Evolutionary conservation across 371 early-diverging fungal genomes (phyloP), one percentile per base, ranked within the genome.

Genomic region (Blakeslea trispora): DNA sequence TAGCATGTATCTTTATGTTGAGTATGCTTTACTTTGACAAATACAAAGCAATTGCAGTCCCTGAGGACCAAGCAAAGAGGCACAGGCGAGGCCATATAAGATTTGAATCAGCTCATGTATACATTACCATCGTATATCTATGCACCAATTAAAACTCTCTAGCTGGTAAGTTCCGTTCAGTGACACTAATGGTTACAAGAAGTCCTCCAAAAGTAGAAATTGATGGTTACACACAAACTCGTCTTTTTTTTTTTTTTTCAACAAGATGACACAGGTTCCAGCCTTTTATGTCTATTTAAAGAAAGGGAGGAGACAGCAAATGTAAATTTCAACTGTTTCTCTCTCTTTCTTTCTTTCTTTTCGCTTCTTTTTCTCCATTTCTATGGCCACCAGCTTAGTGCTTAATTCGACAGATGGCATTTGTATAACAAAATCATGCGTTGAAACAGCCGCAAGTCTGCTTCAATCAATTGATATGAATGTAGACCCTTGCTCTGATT

Each of bases 401-500:
- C 17, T 41, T 9, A 45, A 55, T 31, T 15, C 51, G 13, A 28
- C 31, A 11, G 23, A 41, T 19, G 52, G 50, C 5, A 39, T 72
- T 9, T 81, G 81, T 55, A 59, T 68, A 14, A 60, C 78, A 15
- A 61, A 65, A 3, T 68, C 69, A 11, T 83, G 83, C 50, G 61
- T 81, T 9, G 47, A 63, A 6, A 68, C 76, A 1, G 75, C 83
- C 0, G 63, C 78, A 1, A 59, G 68, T 18, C 63, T 83, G 28
- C 19, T 67, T 7, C 40, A 53, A 1, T 63, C 63, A 3, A 47
- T 67, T 10, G 51, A 67, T 24, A 55, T 67, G 56, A 63, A 63
- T n/a, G 44, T 67, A 2, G 66, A 77, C 64, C 78, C 78, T 14
- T 77, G 78, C 34, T 61, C 65, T 2, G 75, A 77, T 34, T 77